A percentile compares a stretch with the other conserved stretches of the same genome.
Evolutionary conservation across 1,284 basidiomycete genomes (phyloP).

Genomic region (Leucoagaricus sp.): DNA sequence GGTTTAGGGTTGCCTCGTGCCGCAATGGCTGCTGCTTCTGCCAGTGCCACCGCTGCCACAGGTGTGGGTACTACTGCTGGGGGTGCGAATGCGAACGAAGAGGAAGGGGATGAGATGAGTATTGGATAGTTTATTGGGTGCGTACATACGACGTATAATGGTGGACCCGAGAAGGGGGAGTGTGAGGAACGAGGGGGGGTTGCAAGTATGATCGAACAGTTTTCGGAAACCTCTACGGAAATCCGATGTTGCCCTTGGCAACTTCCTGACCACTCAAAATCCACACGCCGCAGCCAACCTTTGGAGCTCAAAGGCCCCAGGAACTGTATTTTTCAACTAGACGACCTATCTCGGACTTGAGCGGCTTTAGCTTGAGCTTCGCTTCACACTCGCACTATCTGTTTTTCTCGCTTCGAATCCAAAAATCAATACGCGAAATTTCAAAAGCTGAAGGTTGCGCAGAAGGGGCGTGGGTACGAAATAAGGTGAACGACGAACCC

Average conservation of each 20-base stretch:
- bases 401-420: neutral
- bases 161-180: neutral
- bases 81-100: neutral
- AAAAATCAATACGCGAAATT: slow-evolving; percentile 5
- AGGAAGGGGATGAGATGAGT: slow-evolving; percentile 13
- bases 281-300: neutral
- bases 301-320: neutral
- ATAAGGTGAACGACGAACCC: no score
- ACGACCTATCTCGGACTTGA: slow-evolving; percentile 13
- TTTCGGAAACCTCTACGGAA: neutral
- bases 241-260: neutral
- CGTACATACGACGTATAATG: neutral
- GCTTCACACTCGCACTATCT: neutral
- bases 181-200: slow-evolving; percentile 1
- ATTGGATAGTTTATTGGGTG: neutral
- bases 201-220: neutral
- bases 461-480: slow-evolving; percentile 5
- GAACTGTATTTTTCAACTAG: neutral
- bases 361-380: slow-evolving; percentile 2
- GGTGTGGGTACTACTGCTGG: neutral
- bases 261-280: slow-evolving; percentile 7
- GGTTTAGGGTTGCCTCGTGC: slow-evolving; percentile 12
- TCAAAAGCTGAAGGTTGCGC: neutral
- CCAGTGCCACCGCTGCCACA: neutral
- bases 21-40: neutral